Percentiles rank a stretch among this genome's conserved stretches.
These are phyloP conservation scores for Nemophila menziesii DNA, from an alignment of 257 asterid genomes.

Conservation along the genomic window DNA sequence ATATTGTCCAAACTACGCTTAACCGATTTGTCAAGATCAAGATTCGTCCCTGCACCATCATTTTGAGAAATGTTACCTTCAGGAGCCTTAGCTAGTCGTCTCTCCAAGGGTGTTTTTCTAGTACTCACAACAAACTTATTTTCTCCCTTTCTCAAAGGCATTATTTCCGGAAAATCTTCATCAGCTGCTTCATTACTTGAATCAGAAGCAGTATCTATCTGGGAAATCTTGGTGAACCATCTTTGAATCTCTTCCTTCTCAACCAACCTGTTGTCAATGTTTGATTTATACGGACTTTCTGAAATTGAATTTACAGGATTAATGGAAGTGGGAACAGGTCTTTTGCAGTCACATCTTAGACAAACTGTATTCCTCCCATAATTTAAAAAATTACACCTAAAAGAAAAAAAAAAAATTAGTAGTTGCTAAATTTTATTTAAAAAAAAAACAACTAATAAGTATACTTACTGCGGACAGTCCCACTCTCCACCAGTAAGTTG, in stretches of 20 bases:
- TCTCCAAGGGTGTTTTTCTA: slow-evolving; percentile 30
- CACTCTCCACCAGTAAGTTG: slow-evolving; percentile 81
- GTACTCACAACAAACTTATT: slow-evolving; percentile 27
- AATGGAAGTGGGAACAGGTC: slow-evolving; percentile 40
- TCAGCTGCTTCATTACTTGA: slow-evolving; percentile 15
- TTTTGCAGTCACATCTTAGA: slow-evolving; percentile 65
- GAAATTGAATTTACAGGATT: slow-evolving; percentile 20
- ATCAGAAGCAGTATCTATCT: slow-evolving; percentile 17
- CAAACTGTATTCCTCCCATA: slow-evolving; percentile 67
- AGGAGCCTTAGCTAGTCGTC: slow-evolving; percentile 14
- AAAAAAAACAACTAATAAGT: slow-evolving; percentile 6
- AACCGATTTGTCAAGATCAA: slow-evolving; percentile 12
- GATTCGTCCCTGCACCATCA: slow-evolving; percentile 9
- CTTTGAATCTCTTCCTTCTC: slow-evolving; percentile 28
- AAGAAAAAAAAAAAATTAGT: not conserved
- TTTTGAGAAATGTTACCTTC: slow-evolving; percentile 11
- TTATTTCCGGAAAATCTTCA: slow-evolving; percentile 27
- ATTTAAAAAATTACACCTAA: slow-evolving; percentile 75
- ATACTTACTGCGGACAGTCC: slow-evolving; percentile 88
- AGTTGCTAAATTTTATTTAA: not conserved
- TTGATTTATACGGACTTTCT: slow-evolving; percentile 13
- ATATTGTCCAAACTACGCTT: slow-evolving; percentile 23
- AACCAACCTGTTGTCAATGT: slow-evolving; percentile 13
- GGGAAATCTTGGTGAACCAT: slow-evolving; percentile 25
- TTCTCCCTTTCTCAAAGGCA: slow-evolving; percentile 26